phyloP scores from a whole-genome alignment of 1,139 yeast genomes.

The Yamadazyma trypodendri region DNA sequence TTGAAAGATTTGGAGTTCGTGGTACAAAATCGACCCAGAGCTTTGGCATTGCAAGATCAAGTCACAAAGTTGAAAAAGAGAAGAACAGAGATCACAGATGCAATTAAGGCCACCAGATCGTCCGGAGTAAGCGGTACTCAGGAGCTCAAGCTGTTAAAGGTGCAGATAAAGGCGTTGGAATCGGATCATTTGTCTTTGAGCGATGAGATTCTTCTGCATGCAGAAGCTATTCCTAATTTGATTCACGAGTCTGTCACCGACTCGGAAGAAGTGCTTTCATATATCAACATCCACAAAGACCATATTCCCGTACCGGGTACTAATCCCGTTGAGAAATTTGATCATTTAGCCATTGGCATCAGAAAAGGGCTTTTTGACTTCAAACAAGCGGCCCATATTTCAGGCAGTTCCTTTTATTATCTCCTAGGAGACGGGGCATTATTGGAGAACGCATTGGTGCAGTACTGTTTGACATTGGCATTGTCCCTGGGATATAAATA shows the following conservation, averaged over 20 bases:
- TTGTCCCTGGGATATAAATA: conserved; percentile 64
- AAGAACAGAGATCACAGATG: conserved; percentile 28
- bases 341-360: conserved; percentile 70
- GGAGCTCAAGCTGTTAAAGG: conserved; percentile 36
- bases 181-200: conserved; percentile 24
- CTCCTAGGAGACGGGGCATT: conserved; percentile 83
- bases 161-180: conserved; percentile 34
- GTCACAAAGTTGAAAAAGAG: conserved; percentile 30
- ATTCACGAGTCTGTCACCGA: conserved; percentile 52
- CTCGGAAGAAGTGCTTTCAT: conserved; percentile 41
- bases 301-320: conserved; percentile 16
- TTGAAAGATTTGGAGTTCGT: conserved; percentile 33
- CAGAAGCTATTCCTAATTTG: conserved; percentile 68
- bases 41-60: conserved; percentile 20
- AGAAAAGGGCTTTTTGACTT: conserved; percentile 66
- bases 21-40: conserved; percentile 24
- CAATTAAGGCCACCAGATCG: conserved; percentile 17
- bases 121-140: conserved; percentile 18
- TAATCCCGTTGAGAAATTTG: conserved; percentile 27
- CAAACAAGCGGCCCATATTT: conserved; percentile 64
- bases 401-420: conserved; percentile 91
- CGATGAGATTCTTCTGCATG: conserved; percentile 30
- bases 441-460: conserved; percentile 85
- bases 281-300: conserved; percentile 40
- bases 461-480: conserved; percentile 70